Percentiles rank a stretch among this genome's conserved stretches.
phyloP scores from a whole-genome alignment of 768 basidiomycete species.

The Leucocoprinus birnbaumii region DNA sequence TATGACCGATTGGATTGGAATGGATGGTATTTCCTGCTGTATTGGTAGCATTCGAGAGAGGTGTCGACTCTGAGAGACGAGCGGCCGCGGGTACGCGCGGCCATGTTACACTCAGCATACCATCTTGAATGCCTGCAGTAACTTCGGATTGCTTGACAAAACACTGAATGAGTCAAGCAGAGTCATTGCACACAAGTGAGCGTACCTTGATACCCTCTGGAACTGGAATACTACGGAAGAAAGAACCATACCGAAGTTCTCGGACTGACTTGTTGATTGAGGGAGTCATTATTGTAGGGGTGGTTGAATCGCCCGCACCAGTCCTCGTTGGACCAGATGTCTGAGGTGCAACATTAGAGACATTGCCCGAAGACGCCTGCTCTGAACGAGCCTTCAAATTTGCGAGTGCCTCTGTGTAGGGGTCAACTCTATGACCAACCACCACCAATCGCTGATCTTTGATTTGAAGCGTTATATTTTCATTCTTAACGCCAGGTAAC shows the following conservation, averaged over 20 bases:
- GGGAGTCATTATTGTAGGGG: background rate
- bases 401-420: slow-evolving; percentile 12
- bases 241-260: slow-evolving; percentile 44
- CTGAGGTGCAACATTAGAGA: background rate
- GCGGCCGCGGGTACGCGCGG: slow-evolving; percentile 19
- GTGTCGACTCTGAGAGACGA: background rate
- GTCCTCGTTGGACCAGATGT: background rate
- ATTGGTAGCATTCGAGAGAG: background rate
- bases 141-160: slow-evolving; percentile 33
- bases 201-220: slow-evolving; percentile 37
- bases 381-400: slow-evolving; percentile 4
- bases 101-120: slow-evolving; percentile 42
- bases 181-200: slow-evolving; percentile 11
- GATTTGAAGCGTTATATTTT: slow-evolving; percentile 31
- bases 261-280: slow-evolving; percentile 20
- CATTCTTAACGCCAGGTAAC: slow-evolving; percentile 39
- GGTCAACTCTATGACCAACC: slow-evolving; percentile 27
- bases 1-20: background rate
- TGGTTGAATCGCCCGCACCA: slow-evolving; percentile 1
- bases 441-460: slow-evolving; percentile 32
- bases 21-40: background rate
- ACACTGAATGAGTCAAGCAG: slow-evolving; percentile 21
- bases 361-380: slow-evolving; percentile 4
- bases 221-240: slow-evolving; percentile 34
- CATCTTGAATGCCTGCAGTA: slow-evolving; percentile 31